Evolutionary conservation across 441 rosid species (phyloP).

Genomic region (Gossypium gossypioides): DNA sequence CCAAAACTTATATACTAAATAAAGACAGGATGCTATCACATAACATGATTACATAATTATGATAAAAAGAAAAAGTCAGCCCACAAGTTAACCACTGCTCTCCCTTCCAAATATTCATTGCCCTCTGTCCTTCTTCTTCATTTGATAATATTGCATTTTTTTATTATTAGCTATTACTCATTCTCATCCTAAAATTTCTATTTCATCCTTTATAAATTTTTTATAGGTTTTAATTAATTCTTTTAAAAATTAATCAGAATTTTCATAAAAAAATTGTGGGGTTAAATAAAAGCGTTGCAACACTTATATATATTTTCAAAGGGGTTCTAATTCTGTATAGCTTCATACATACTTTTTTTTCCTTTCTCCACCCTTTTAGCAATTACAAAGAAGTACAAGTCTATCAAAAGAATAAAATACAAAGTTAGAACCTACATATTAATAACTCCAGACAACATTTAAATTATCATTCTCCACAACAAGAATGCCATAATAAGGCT

Average conservation of each 20-base stretch:
- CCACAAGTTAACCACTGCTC: conserved; percentile 67
- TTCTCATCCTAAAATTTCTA: too few relatives aligned
- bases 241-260: too few relatives aligned
- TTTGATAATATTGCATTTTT: not conserved
- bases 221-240: too few relatives aligned
- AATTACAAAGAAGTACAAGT: not conserved
- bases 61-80: conserved; percentile 86
- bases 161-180: not conserved
- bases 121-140: conserved; percentile 24
- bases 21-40: conserved; percentile 27
- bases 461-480: too few relatives aligned
- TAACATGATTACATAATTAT: conserved; percentile 71
- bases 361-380: not conserved
- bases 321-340: not conserved
- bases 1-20: conserved; percentile 49
- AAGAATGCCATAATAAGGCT: too few relatives aligned
- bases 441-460: too few relatives aligned
- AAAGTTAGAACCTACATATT: not conserved
- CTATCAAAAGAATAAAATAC: not conserved
- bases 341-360: not conserved
- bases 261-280: too few relatives aligned
- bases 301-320: too few relatives aligned
- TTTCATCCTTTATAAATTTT: too few relatives aligned
- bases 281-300: too few relatives aligned
- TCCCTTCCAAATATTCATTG: conserved; percentile 76